phyloP scores from a whole-genome alignment of 495 filamentous ascomycete genomes.

The Lophiotrema nucula region DNA sequence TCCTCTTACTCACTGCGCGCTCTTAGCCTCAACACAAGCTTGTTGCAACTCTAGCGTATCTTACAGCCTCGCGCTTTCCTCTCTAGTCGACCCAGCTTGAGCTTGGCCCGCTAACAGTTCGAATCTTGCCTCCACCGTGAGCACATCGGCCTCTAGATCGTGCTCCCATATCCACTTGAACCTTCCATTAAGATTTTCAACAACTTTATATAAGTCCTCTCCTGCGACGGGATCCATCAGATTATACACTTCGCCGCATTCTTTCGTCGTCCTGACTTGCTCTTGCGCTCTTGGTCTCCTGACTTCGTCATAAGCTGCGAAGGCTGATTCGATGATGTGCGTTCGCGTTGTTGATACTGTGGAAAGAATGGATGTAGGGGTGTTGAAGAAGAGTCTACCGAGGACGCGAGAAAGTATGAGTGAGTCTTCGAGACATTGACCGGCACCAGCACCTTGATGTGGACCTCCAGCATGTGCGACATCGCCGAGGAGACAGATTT shows the following conservation, averaged over 20 bases:
- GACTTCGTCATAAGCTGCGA: conserved; percentile 26
- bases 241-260: conserved; percentile 30
- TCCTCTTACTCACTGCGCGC: too few species aligned
- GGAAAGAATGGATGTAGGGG: neutral
- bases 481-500: conserved; percentile 29
- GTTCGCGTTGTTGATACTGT: neutral
- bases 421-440: conserved; percentile 63
- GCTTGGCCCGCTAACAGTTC: conserved; percentile 1
- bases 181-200: conserved; percentile 19
- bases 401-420: conserved; percentile 81
- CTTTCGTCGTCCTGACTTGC: conserved; percentile 29
- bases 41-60: too few species aligned
- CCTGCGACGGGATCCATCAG: conserved; percentile 15
- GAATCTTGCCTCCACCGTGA: conserved; percentile 20
- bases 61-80: neutral
- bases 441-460: conserved; percentile 27
- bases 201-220: conserved; percentile 25
- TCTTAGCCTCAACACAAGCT: too few species aligned
- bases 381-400: neutral
- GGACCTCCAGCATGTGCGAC: conserved; percentile 24
- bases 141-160: conserved; percentile 27
- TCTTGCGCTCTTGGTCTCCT: conserved; percentile 31
- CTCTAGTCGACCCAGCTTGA: too few species aligned
- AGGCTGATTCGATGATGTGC: conserved; percentile 16
- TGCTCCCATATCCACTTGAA: conserved; percentile 33